Evolutionary conservation across 371 early-diverging fungal genomes (phyloP).

Genomic region (Mucor velutinosus): DNA sequence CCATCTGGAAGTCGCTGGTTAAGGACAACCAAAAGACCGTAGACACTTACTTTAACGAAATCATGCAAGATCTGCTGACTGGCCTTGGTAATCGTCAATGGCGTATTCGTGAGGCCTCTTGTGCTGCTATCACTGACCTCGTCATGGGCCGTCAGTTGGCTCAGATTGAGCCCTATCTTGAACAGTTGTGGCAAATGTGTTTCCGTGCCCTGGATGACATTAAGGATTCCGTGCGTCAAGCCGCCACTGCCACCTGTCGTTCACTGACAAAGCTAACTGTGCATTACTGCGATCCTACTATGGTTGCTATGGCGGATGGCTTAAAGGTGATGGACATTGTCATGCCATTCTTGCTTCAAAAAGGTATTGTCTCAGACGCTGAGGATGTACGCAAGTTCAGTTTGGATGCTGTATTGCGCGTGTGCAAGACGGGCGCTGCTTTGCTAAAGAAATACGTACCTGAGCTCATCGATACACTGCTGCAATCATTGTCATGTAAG

Average conservation of each 20-base stretch:
- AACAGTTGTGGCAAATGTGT: slow-evolving; percentile 84
- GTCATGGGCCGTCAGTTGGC: slow-evolving; percentile 69
- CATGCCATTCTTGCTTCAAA: slow-evolving; percentile 84
- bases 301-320: slow-evolving; percentile 61
- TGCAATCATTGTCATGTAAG: slow-evolving; percentile 82
- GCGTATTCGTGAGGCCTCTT: slow-evolving; percentile 85
- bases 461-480: slow-evolving; percentile 69
- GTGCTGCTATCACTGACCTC: slow-evolving; percentile 78
- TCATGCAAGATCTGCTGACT: slow-evolving; percentile 76
- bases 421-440: slow-evolving; percentile 76
- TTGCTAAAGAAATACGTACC: slow-evolving; percentile 77
- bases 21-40: slow-evolving; percentile 77
- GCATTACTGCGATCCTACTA: slow-evolving; percentile 79
- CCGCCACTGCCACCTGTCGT: slow-evolving; percentile 82
- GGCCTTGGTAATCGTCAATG: slow-evolving; percentile 84
- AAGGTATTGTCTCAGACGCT: slow-evolving; percentile 82
- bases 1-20: slow-evolving; percentile 86
- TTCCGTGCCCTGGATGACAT: slow-evolving; percentile 94
- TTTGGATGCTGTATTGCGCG: slow-evolving; percentile 76
- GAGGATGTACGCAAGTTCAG: slow-evolving; percentile 90
- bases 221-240: slow-evolving; percentile 87
- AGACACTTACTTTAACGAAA: slow-evolving; percentile 79
- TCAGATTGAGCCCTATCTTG: slow-evolving; percentile 75
- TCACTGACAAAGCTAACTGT: slow-evolving; percentile 80
- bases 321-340: slow-evolving; percentile 75